Evolutionary conservation across 345 rosid genomes (phyloP).

Genomic region (Eucalyptus curtisii): DNA sequence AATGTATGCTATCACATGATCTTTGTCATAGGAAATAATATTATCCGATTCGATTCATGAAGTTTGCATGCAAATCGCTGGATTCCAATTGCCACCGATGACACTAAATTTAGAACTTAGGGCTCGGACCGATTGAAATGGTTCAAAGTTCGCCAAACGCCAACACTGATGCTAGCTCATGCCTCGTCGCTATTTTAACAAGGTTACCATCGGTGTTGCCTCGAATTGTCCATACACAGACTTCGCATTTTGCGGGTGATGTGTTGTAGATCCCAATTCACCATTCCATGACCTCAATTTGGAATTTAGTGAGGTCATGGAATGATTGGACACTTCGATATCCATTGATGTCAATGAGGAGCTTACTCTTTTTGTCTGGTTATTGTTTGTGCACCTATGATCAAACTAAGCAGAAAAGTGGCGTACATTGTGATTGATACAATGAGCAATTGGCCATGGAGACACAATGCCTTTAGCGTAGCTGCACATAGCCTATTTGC

Average conservation of each 20-base stretch:
- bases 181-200: rapidly evolving
- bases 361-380: too few relatives aligned
- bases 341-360: too few relatives aligned
- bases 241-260: background rate
- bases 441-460: background rate
- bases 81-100: background rate
- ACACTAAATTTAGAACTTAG: background rate
- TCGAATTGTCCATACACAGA: background rate
- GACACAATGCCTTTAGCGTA: background rate
- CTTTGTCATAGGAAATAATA: background rate
- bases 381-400: background rate
- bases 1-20: background rate
- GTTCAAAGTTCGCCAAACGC: rapidly evolving
- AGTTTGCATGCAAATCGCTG: background rate
- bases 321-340: background rate
- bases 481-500: background rate
- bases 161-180: background rate
- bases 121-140: rapidly evolving
- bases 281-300: background rate
- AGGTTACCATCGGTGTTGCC: rapidly evolving
- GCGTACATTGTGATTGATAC: background rate
- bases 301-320: background rate
- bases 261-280: background rate
- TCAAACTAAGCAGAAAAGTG: background rate
- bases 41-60: background rate